phyloP scores from a whole-genome alignment of 345 rosid genomes.

The Eucalyptus microcorys region DNA sequence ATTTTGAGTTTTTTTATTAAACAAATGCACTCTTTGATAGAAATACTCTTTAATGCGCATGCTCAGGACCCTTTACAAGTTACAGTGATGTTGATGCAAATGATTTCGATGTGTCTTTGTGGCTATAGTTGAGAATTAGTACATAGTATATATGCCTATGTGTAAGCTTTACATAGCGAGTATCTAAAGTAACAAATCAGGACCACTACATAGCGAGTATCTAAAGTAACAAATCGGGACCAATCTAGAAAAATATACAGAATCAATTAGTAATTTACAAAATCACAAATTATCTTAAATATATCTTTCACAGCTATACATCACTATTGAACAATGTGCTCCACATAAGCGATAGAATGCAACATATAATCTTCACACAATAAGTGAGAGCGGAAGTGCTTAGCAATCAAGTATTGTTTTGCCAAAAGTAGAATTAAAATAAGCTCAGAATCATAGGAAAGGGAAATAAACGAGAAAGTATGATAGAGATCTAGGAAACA shows the following conservation, averaged over 20 bases:
- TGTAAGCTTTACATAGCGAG: too few relatives aligned
- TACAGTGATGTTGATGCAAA: background rate
- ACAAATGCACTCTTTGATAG: background rate
- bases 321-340: background rate
- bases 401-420: background rate
- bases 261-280: background rate
- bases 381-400: background rate
- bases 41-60: background rate
- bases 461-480: background rate
- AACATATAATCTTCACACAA: background rate
- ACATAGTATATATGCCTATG: background rate
- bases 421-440: background rate
- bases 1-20: too few relatives aligned
- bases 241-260: accelerated
- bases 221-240: background rate
- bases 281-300: background rate
- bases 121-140: background rate
- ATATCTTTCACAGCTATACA: background rate
- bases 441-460: background rate
- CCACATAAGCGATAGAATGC: background rate
- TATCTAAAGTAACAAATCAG: background rate
- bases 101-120: background rate
- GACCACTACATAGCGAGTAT: too few relatives aligned
- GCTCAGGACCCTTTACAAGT: background rate
- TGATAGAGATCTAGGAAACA: background rate